phyloP scores from a whole-genome alignment of 2,329 filamentous ascomycete species.

The Ophiosphaerella herpotricha region DNA sequence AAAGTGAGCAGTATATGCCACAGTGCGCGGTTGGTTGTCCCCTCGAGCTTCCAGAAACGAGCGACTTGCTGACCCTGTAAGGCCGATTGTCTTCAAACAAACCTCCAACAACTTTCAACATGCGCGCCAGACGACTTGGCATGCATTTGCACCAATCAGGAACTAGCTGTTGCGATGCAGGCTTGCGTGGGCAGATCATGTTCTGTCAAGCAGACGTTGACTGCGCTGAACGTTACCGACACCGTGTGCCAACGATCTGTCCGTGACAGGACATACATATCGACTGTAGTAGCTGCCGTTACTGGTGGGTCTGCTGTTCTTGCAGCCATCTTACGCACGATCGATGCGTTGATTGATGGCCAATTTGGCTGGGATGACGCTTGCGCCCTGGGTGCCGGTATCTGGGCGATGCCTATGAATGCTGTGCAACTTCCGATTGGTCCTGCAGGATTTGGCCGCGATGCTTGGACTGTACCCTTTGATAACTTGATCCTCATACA shows the following conservation, averaged over 20 bases:
- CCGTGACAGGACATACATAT: not conserved
- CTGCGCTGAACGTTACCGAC: conserved; percentile 1
- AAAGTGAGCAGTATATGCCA: too few species aligned
- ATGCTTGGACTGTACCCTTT: conserved; percentile 3
- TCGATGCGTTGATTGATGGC: not conserved
- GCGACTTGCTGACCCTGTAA: not conserved
- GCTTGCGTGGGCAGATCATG: not conserved
- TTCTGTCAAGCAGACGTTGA: not conserved
- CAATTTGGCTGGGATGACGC: conserved; percentile 4
- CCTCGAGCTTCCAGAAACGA: too few species aligned
- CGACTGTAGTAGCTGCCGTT: not conserved
- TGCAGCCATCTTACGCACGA: not conserved
- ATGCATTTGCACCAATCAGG: not conserved
- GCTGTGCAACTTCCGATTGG: not conserved
- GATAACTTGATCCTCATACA: conserved; percentile 1
- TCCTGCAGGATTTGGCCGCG: conserved; percentile 1
- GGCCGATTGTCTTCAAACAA: not conserved
- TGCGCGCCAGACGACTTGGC: not conserved
- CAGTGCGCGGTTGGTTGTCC: too few species aligned
- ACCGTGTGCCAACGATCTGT: not conserved
- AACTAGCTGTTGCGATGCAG: not conserved
- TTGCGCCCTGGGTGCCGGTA: conserved; percentile 1
- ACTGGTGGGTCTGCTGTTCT: not conserved
- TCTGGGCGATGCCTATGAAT: conserved; percentile 1
- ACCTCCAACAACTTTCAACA: not conserved